These are phyloP conservation scores for Pleurotus citrinopileatus DNA, from an alignment of 768 basidiomycete species.

Conservation along the genomic window DNA sequence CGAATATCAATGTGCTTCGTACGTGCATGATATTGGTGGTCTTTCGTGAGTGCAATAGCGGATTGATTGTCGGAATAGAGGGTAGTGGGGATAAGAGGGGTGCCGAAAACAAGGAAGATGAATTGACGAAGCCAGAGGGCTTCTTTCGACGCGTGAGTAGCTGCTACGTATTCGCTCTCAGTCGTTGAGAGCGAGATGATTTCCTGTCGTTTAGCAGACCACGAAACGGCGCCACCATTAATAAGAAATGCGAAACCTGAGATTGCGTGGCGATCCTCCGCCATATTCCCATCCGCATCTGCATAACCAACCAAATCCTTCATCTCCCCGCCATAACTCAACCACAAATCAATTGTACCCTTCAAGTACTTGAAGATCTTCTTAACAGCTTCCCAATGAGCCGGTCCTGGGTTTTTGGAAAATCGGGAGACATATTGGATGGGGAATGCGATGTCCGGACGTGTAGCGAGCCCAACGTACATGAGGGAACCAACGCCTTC, in stretches of 20 bases:
- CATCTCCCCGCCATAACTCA: neutral
- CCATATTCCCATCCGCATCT: slow-evolving; percentile 25
- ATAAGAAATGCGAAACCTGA: slow-evolving; percentile 31
- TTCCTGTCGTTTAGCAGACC: slow-evolving; percentile 37
- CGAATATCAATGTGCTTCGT: slow-evolving; percentile 36
- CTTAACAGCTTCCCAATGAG: neutral
- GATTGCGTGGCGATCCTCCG: slow-evolving; percentile 21
- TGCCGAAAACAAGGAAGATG: slow-evolving; percentile 14
- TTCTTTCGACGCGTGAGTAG: slow-evolving; percentile 28
- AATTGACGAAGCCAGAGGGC: slow-evolving; percentile 30
- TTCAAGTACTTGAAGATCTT: neutral
- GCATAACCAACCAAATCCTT: neutral
- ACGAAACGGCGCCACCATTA: slow-evolving; percentile 33
- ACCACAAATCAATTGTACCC: neutral
- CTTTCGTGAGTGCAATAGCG: slow-evolving; percentile 18
- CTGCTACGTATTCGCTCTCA: slow-evolving; percentile 43
- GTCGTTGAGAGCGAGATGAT: slow-evolving; percentile 34
- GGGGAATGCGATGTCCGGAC: slow-evolving; percentile 13
- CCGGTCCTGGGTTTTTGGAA: neutral
- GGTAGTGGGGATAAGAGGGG: slow-evolving; percentile 1
- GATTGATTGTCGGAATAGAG: slow-evolving; percentile 28
- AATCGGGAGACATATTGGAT: neutral
- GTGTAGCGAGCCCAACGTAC: slow-evolving; percentile 18
- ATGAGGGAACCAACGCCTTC: slow-evolving; percentile 18
- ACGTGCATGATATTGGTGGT: slow-evolving; percentile 23